Evolutionary conservation across 139 green algal species (phyloP).

Genomic region (Auxenochlorella protothecoides): DNA sequence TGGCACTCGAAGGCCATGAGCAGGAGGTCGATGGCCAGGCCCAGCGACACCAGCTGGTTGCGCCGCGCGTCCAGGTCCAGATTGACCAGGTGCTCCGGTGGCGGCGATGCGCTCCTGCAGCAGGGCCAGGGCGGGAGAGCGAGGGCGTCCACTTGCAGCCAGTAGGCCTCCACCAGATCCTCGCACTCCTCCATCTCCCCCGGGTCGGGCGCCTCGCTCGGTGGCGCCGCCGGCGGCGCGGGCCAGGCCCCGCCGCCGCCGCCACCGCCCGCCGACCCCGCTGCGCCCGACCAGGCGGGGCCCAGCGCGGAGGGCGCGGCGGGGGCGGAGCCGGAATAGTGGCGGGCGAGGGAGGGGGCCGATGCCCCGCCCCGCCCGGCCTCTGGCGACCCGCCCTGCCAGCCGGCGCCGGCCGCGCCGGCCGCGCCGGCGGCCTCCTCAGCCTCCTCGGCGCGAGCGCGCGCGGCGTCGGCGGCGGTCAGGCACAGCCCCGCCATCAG

Average conservation of each 20-base stretch:
- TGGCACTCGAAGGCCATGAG: slow-evolving; percentile 11
- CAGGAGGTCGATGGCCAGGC: slow-evolving; percentile 17
- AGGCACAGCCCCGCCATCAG: slow-evolving; percentile 20
- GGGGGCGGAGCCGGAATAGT: not conserved
- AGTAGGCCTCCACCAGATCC: slow-evolving; percentile 21
- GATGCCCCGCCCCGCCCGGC: too few relatives aligned
- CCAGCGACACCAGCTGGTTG: slow-evolving; percentile 15
- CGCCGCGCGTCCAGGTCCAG: slow-evolving; percentile 16
- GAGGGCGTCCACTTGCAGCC: slow-evolving; percentile 21
- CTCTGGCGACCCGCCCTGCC: too few relatives aligned
- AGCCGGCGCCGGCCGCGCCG: too few relatives aligned
- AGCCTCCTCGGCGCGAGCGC: too few relatives aligned
- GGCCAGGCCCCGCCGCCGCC: not conserved
- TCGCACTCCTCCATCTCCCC: slow-evolving; percentile 12
- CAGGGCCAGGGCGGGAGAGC: not conserved
- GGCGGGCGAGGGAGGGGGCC: not conserved
- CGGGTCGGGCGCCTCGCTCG: not conserved
- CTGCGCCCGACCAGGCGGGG: not conserved
- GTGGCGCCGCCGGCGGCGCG: not conserved
- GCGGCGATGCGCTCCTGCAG: not conserved
- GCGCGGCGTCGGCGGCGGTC: not conserved
- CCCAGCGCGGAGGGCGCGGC: not conserved
- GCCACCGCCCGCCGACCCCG: not conserved
- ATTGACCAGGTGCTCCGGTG: slow-evolving; percentile 8
- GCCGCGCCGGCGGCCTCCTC: too few relatives aligned